Conservation (phyloP, 257 asterid genomes). For the Oldenlandia corymbosa region DNA sequence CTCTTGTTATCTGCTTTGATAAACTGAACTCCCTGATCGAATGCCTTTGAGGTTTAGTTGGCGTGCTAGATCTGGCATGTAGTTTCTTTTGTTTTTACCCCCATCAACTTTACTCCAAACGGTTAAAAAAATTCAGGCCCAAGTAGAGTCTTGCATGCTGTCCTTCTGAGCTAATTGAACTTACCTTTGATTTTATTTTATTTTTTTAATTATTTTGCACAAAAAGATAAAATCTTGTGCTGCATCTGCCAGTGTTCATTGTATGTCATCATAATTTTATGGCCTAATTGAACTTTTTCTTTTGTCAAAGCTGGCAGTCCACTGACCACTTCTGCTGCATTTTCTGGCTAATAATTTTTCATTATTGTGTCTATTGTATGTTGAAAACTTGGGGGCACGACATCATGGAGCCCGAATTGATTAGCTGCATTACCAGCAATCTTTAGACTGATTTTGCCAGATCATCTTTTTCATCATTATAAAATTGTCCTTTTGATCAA, state of each 20-base stretch:
- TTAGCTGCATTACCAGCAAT: conserved; percentile 1
- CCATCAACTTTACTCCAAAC: conserved; percentile 4
- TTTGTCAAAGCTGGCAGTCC: conserved; percentile 13
- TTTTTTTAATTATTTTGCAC: not conserved
- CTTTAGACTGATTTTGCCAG: conserved; percentile 1
- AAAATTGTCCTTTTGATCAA: not conserved
- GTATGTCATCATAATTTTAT: conserved; percentile 5
- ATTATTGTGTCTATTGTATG: conserved; percentile 14
- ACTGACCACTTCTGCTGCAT: conserved; percentile 14
- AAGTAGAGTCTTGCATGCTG: not conserved
- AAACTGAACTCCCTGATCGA: not conserved
- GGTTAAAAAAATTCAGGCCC: not conserved
- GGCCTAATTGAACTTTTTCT: conserved; percentile 7
- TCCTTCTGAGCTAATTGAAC: not conserved
- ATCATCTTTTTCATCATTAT: not conserved
- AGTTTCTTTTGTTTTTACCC: not conserved
- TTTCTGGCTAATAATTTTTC: conserved; percentile 16
- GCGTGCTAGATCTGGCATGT: conserved; percentile 13
- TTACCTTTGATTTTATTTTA: not conserved
- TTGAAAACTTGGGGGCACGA: conserved; percentile 2
- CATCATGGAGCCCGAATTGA: conserved; percentile 2
- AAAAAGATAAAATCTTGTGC: not conserved
- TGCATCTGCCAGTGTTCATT: conserved; percentile 5
- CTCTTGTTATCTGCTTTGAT: not conserved
- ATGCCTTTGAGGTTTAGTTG: not conserved